Evolutionary conservation across 305 asterid genomes (phyloP).

Genomic region (Fraxinus paxiana): DNA sequence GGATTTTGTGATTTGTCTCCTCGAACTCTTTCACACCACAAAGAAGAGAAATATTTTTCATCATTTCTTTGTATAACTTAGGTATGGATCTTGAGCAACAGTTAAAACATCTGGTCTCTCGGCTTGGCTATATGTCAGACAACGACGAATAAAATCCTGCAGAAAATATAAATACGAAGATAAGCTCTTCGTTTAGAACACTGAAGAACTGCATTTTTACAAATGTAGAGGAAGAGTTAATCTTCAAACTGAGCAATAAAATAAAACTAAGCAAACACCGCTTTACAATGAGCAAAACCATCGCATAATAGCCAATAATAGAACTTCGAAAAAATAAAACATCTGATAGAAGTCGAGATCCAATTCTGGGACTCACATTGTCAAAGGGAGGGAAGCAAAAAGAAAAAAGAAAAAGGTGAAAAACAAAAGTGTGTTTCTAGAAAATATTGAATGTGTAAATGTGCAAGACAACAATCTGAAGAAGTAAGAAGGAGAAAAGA

Average conservation of each 20-base stretch:
- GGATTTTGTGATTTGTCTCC: slow-evolving; percentile 20
- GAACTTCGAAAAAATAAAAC: neutral
- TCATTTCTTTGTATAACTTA: slow-evolving; percentile 72
- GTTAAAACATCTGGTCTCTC: slow-evolving; percentile 90
- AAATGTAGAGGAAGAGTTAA: neutral
- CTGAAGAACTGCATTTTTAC: neutral
- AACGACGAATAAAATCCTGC: slow-evolving; percentile 93
- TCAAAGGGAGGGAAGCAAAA: neutral
- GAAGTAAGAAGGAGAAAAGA: neutral
- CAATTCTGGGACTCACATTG: neutral
- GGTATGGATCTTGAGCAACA: slow-evolving; percentile 85
- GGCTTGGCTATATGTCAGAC: slow-evolving; percentile 77
- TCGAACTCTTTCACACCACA: neutral
- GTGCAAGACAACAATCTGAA: neutral
- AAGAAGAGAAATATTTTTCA: neutral
- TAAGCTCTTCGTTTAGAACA: neutral
- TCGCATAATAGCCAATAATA: neutral
- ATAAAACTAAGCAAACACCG: neutral
- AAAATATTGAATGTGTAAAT: neutral
- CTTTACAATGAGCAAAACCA: neutral
- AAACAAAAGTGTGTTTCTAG: neutral
- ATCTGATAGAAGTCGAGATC: neutral
- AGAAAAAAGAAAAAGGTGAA: neutral
- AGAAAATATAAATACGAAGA: neutral
- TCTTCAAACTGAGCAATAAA: neutral